These are phyloP conservation scores for Nakazawaea molendinolei DNA, from an alignment of 805 yeast genomes.

Conservation along the genomic window DNA sequence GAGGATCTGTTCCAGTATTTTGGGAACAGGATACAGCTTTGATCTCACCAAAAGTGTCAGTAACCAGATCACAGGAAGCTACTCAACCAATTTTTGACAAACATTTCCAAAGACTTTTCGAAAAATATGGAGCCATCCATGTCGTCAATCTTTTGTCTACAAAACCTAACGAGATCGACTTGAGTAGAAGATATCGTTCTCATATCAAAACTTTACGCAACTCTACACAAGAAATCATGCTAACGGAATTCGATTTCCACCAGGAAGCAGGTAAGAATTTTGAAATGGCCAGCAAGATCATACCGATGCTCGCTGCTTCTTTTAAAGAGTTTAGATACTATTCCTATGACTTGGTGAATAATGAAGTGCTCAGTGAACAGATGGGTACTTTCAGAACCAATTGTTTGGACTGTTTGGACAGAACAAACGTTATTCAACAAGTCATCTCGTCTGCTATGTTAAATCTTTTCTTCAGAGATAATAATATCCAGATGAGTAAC, in stretches of 20 bases:
- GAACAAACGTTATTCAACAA: constrained; percentile 88
- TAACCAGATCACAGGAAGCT: constrained; percentile 87
- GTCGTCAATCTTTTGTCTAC: constrained; percentile 82
- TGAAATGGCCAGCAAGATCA: constrained; percentile 68
- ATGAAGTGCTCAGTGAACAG: constrained; percentile 64
- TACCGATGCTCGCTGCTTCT: constrained; percentile 58
- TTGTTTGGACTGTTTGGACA: constrained; percentile 90
- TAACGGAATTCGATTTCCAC: constrained; percentile 91
- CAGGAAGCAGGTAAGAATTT: constrained; percentile 87
- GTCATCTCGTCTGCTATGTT: constrained; percentile 71
- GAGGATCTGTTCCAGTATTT: constrained; percentile 94
- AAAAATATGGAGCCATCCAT: constrained; percentile 82
- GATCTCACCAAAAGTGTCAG: constrained; percentile 82
- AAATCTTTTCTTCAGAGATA: constrained; percentile 42
- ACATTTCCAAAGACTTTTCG: constrained; percentile 66
- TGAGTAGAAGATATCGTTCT: constrained; percentile 57
- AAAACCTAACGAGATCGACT: constrained; percentile 68
- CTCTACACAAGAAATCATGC: constrained; percentile 35
- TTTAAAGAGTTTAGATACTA: constrained; percentile 79
- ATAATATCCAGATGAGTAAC: constrained; percentile 25
- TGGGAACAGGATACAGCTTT: constrained; percentile 97
- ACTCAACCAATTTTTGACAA: constrained; percentile 83
- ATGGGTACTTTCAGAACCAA: constrained; percentile 89
- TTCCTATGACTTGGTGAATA: constrained; percentile 53
- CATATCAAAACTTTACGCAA: constrained; percentile 42